phyloP scores from a whole-genome alignment of 2,329 filamentous ascomycete species.

The Grosmannia clavigera region DNA sequence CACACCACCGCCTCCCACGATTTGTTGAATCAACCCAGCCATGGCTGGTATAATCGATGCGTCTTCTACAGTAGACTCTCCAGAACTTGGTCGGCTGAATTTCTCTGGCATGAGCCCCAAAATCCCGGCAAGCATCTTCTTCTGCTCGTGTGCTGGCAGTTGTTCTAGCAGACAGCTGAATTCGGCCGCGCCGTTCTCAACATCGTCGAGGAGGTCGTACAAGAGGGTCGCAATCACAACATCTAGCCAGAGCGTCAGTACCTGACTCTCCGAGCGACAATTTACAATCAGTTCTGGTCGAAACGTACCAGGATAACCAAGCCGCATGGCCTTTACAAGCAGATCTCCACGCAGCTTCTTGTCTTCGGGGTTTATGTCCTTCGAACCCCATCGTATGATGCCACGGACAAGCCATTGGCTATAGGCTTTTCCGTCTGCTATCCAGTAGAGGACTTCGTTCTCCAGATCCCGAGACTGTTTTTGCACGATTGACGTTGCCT shows the following conservation, averaged over 20 bases:
- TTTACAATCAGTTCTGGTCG: background rate
- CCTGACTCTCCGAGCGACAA: background rate
- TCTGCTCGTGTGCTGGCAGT: slow-evolving; percentile 30
- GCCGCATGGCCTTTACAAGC: slow-evolving; percentile 47
- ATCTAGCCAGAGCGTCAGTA: slow-evolving; percentile 20
- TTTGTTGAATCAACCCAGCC: slow-evolving; percentile 39
- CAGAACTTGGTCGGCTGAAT: slow-evolving; percentile 21
- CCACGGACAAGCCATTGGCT: slow-evolving; percentile 59
- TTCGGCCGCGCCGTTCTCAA: slow-evolving; percentile 8
- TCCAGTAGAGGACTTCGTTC: slow-evolving; percentile 33
- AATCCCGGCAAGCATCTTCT: slow-evolving; percentile 25
- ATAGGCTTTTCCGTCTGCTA: slow-evolving; percentile 52
- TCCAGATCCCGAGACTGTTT: slow-evolving; percentile 13
- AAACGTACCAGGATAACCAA: slow-evolving; percentile 59
- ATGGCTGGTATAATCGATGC: slow-evolving; percentile 37
- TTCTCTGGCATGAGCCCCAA: slow-evolving; percentile 33
- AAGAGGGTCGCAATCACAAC: slow-evolving; percentile 25
- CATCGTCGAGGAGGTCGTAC: slow-evolving; percentile 14
- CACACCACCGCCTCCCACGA: slow-evolving; percentile 34
- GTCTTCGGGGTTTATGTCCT: slow-evolving; percentile 21
- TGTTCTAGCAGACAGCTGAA: slow-evolving; percentile 21
- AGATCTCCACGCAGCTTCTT: slow-evolving; percentile 32
- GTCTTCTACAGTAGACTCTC: slow-evolving; percentile 11
- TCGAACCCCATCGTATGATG: slow-evolving; percentile 34
- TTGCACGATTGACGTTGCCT: slow-evolving; percentile 40